phyloP scores from a whole-genome alignment of 2,329 filamentous ascomycete species.

The Diaporthe helianthi region DNA sequence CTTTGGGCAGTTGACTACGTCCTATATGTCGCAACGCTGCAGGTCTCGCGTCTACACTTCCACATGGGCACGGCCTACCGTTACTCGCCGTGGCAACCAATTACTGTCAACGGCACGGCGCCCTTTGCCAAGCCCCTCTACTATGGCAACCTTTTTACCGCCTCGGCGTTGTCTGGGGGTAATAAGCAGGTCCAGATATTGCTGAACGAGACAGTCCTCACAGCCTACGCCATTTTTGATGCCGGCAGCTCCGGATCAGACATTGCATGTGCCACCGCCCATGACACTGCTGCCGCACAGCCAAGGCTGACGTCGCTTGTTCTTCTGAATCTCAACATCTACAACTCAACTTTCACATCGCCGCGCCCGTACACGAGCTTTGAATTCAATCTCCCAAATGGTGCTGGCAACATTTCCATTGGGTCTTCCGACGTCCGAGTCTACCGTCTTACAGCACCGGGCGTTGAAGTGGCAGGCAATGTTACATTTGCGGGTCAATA shows the following conservation, averaged over 20 bases:
- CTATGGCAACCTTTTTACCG: slow-evolving; percentile 37
- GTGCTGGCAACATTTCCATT: not conserved
- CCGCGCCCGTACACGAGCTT: not conserved
- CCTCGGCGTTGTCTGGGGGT: slow-evolving; percentile 33
- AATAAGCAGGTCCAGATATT: slow-evolving; percentile 19
- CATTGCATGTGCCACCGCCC: not conserved
- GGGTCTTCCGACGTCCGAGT: not conserved
- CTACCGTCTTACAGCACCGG: slow-evolving; percentile 10
- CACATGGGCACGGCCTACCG: slow-evolving; percentile 37
- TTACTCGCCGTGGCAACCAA: slow-evolving; percentile 39
- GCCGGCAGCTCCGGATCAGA: not conserved
- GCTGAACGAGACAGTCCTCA: slow-evolving; percentile 22
- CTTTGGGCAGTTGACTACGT: slow-evolving; percentile 29
- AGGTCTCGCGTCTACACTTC: slow-evolving; percentile 18
- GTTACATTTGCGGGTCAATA: slow-evolving; percentile 23
- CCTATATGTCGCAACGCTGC: slow-evolving; percentile 21
- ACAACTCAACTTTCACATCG: slow-evolving; percentile 15
- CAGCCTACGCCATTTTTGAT: slow-evolving; percentile 20
- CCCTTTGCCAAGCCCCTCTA: slow-evolving; percentile 36
- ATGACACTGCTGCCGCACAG: not conserved
- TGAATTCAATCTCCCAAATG: not conserved
- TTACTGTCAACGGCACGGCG: slow-evolving; percentile 30
- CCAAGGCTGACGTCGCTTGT: slow-evolving; percentile 7
- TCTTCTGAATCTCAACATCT: slow-evolving; percentile 19
- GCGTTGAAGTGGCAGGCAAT: slow-evolving; percentile 20